These are phyloP conservation scores for Entelexis sorbosivorans DNA, from an alignment of 1,139 yeast genomes.

Conservation along the genomic window DNA sequence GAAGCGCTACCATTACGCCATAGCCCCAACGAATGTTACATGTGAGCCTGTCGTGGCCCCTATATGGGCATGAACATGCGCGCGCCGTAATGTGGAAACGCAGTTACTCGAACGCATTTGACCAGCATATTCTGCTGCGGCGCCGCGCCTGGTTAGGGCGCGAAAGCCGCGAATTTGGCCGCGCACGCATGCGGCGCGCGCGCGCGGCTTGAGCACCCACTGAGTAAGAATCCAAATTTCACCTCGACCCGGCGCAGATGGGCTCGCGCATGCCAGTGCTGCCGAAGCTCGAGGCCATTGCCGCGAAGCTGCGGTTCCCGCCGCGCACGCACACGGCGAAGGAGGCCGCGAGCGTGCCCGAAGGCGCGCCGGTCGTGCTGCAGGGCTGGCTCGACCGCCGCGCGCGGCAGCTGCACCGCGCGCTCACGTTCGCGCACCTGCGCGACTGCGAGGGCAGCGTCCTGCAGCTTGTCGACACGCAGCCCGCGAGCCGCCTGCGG, in stretches of 20 bases:
- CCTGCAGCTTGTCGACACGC: constrained; percentile 52
- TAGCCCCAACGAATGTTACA: constrained; percentile 16
- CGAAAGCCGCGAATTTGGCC: background rate
- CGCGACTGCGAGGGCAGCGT: constrained; percentile 61
- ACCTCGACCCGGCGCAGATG: background rate
- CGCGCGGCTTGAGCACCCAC: background rate
- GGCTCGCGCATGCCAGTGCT: background rate
- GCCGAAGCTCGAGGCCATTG: constrained; percentile 9
- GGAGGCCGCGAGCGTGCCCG: background rate
- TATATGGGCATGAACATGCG: background rate
- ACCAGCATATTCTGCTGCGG: no score
- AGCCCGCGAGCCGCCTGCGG: constrained; percentile 40
- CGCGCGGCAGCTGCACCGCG: constrained; percentile 53
- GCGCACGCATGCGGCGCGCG: background rate
- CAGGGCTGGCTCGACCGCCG: constrained; percentile 73
- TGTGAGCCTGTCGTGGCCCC: background rate
- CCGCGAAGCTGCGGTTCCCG: constrained; percentile 18
- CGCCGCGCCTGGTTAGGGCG: no score
- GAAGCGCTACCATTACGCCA: constrained; percentile 24
- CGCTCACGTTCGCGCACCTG: constrained; percentile 54
- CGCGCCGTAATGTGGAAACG: no score
- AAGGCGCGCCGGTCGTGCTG: background rate
- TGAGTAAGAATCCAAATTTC: background rate
- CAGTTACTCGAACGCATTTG: no score
- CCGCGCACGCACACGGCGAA: constrained; percentile 8